Base-by-base conservation (phyloP, 192 early-diverging fungal genomes). In the Linnemannia exigua region DNA sequence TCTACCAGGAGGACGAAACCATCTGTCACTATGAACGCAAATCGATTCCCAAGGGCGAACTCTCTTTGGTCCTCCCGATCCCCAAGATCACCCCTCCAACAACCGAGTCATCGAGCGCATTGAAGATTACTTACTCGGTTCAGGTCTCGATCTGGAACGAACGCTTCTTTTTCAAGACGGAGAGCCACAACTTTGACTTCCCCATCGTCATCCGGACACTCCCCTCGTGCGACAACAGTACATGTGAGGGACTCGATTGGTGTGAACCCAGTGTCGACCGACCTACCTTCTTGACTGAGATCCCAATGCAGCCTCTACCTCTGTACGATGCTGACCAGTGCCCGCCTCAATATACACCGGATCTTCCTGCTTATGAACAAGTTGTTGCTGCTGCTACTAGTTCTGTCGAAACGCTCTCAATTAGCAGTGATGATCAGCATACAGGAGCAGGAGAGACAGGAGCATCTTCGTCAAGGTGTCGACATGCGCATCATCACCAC, bases 101-200 rank as follows among this genome's bases (percentile, higher is more conserved):
- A 1, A 86, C 75, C 0, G 84, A 86, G 15, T 86, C 84, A 25
- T 86, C 84, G 19, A 80, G 70, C 67, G 84, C 84, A 17, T 66
- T 86, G 19, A 86, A 86, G 71, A 86, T 86, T 31, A 86, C 84
- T 12, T 86, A 86, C 31, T 86, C 84, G 6, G 84, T 86, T 22
- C 84, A 86, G 46, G 84, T 86, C 20, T 86, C 84, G 16, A 86
- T 86, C 47, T 86, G 84, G 84, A 86, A 86, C 51, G 84, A 86
- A 38, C 78, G 84, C 17, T 86, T 86, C 66, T 86, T 86, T 44
- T 80, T 86, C 70, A 86, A 86, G 66, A 86, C 84, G 9, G 84
- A 86, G 44, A 86, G 84, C 38, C 84, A 86, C 36, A 86, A 86
- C 33, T 86, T 86, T 58, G 84, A 80, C 35, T 38, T 86, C 20